phyloP scores from a whole-genome alignment of 169 alveolate species.

The Cryptosporidium felis region DNA sequence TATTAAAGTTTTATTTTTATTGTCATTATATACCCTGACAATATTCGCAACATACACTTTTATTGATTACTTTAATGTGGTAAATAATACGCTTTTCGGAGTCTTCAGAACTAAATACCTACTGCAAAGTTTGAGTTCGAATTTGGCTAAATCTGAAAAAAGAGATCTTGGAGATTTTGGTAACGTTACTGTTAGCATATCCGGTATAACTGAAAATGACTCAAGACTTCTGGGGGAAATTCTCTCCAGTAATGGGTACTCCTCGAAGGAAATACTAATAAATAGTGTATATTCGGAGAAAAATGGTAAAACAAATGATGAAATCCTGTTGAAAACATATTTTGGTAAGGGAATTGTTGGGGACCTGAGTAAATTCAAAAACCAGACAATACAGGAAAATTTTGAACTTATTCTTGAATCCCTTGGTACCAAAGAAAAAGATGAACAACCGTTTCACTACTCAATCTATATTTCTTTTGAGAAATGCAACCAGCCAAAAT shows the following conservation, averaged over 20 bases:
- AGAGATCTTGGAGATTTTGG: neutral
- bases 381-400: neutral
- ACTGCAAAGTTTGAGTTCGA: neutral
- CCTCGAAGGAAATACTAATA: neutral
- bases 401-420: neutral
- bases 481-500: neutral
- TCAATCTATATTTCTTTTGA: conserved; percentile 36
- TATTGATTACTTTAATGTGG: neutral
- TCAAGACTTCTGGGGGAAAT: neutral
- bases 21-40: neutral
- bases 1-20: neutral
- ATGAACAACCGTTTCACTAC: neutral
- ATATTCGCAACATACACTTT: neutral
- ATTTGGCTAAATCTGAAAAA: neutral
- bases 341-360: no score
- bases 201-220: neutral
- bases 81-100: neutral
- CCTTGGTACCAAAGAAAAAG: neutral
- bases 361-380: neutral
- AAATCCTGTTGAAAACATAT: neutral
- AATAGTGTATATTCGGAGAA: neutral
- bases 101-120: neutral
- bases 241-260: neutral
- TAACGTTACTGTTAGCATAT: neutral
- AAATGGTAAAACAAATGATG: neutral